Evolutionary conservation across 768 basidiomycete genomes (phyloP), one percentile per base, ranked within the genome.

Genomic region (Auricularia sp.): DNA sequence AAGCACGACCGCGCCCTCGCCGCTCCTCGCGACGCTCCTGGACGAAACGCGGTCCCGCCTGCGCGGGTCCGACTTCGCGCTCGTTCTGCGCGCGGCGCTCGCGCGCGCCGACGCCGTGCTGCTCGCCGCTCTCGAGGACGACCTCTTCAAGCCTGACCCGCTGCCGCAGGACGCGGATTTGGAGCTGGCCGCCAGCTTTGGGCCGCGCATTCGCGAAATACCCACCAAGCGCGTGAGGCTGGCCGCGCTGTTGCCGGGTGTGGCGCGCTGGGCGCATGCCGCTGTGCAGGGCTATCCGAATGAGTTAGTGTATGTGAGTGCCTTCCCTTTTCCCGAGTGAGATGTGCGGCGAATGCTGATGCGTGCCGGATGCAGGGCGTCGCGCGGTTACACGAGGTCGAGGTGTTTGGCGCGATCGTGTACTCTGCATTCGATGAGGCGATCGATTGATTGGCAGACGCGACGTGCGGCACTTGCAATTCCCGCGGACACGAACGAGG

Each of bases 231-330:
- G 82, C 68, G 82, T 91, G 62, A 78, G 90, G 58, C 74, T 97
- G 14, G 95, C 92, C 14, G 85, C 87, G 4, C 75, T 96, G 69
- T 75, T 98, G 35, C 94, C 94, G 3, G 88, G 84, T 1, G 76
- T 97, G 51, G 85, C 89, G 64, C 78, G 85, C 65, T 94, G 93
- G 92, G 87, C 86, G 70, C 83, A 83, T 67, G 65, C 85, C 65
- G 86, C 86, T 45, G 72, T 93, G 69, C 81, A 84, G 67, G 83
- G 82, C 18, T 72, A 87, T 64, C 91, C 90, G 42, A 92, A 91
- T 72, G 90, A 90, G 72, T 77, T 93, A n/a, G 68, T 24, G 24
- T 24, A 24, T 24, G 24, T 24, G 24, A 24, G 24, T 24, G 24
- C 24, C 24, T 24, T 24, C 24, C 24, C 24, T 24, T 24, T 24